These are phyloP conservation scores for Tolypocladium cylindrosporum DNA, from an alignment of 2,329 filamentous ascomycete species.

Conservation along the genomic window DNA sequence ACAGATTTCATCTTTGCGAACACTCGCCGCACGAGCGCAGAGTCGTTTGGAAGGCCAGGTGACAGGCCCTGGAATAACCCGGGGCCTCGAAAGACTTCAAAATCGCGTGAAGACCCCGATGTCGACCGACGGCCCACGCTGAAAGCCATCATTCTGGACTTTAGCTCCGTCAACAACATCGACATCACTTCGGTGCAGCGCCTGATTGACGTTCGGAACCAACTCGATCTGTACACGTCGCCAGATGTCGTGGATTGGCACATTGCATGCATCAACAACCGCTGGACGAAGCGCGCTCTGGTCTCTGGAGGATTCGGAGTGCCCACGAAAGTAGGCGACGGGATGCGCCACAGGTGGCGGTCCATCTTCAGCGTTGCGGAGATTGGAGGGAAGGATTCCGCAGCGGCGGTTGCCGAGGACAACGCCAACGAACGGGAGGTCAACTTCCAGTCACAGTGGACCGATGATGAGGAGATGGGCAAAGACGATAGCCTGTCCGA, in stretches of 20 bases:
- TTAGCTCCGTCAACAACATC: constrained; percentile 86
- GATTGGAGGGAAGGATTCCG: constrained; percentile 61
- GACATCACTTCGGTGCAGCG: constrained; percentile 89
- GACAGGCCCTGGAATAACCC: constrained; percentile 96
- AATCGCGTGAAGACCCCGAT: constrained; percentile 17
- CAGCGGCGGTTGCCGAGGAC: constrained; percentile 57
- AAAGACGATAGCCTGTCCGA: constrained; percentile 11
- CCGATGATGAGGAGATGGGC: constrained; percentile 26
- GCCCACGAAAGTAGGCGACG: constrained; percentile 42
- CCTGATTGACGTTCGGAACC: constrained; percentile 88
- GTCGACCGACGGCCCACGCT: constrained; percentile 51
- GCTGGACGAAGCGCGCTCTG: constrained; percentile 85
- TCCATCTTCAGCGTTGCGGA: constrained; percentile 94
- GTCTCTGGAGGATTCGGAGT: constrained; percentile 82
- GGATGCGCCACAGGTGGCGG: constrained; percentile 64
- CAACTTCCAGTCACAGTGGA: constrained; percentile 2
- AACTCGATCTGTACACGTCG: constrained; percentile 74
- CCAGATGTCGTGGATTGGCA: constrained; percentile 90
- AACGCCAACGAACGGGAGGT: constrained; percentile 40
- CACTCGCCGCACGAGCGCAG: constrained; percentile 67
- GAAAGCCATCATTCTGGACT: constrained; percentile 87
- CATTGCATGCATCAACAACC: constrained; percentile 82
- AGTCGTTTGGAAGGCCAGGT: constrained; percentile 53
- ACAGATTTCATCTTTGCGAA: constrained; percentile 55
- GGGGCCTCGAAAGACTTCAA: constrained; percentile 47